phyloP scores from a whole-genome alignment of 768 basidiomycete genomes.

The Chalciporus chontae region DNA sequence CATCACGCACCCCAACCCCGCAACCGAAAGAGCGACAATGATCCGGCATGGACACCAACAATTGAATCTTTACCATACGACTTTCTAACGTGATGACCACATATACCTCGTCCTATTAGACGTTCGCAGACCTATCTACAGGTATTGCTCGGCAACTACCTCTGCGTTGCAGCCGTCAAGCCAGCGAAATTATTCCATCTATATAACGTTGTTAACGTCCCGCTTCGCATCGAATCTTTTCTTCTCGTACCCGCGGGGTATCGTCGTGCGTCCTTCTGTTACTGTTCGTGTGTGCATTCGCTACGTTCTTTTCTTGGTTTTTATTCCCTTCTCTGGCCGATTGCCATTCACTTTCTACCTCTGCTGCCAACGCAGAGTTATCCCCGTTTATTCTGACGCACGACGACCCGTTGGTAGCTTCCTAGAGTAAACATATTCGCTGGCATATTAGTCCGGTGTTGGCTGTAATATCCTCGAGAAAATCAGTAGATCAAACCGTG shows the following conservation, averaged over 20 bases:
- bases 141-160: constrained; percentile 30
- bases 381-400: constrained; percentile 13
- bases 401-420: constrained; percentile 17
- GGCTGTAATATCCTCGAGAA: constrained; percentile 28
- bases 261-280: constrained; percentile 19
- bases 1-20: constrained; percentile 47
- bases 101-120: constrained; percentile 34
- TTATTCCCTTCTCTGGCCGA: constrained; percentile 7
- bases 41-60: constrained; percentile 15
- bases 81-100: constrained; percentile 32
- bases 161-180: constrained; percentile 20
- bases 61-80: constrained; percentile 30
- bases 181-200: constrained; percentile 34
- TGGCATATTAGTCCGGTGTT: constrained; percentile 28
- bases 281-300: constrained; percentile 15
- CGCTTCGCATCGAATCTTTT: constrained; percentile 21
- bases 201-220: constrained; percentile 32
- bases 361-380: constrained; percentile 1
- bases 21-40: constrained; percentile 32
- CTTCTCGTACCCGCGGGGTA: constrained; percentile 12
- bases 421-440: constrained; percentile 24
- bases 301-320: constrained; percentile 24
- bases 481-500: constrained; percentile 1
- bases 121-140: constrained; percentile 30
- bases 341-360: constrained; percentile 8